These are phyloP conservation scores for Sugiyamaella americana DNA, from an alignment of 805 yeast species.

Conservation along the genomic window DNA sequence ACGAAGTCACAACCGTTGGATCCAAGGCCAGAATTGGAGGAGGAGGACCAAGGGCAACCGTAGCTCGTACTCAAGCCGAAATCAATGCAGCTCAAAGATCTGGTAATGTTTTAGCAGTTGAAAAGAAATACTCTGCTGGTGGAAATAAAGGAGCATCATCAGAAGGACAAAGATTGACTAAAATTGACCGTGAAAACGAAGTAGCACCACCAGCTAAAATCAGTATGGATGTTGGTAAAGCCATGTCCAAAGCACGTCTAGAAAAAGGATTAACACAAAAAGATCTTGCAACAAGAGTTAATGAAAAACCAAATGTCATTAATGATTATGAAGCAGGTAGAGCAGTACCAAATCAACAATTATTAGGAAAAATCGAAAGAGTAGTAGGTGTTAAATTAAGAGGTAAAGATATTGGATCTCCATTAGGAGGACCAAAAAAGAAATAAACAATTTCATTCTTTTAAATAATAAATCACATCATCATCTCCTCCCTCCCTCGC, in stretches of 20 bases:
- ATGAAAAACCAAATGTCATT: conserved; percentile 91
- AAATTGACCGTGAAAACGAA: conserved; percentile 87
- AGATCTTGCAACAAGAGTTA: conserved; percentile 91
- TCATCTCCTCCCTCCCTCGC: too few relatives aligned
- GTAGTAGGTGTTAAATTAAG: conserved; percentile 90
- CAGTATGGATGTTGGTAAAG: conserved; percentile 78
- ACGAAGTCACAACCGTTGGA: conserved; percentile 82
- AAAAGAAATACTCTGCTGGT: conserved; percentile 77
- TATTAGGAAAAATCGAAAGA: conserved; percentile 87
- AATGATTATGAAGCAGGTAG: conserved; percentile 97
- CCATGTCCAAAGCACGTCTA: conserved; percentile 77
- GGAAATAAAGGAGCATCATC: conserved; percentile 57
- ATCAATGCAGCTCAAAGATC: conserved; percentile 91
- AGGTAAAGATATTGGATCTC: conserved; percentile 93
- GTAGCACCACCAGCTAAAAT: conserved; percentile 89
- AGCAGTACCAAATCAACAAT: conserved; percentile 94
- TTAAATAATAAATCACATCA: too few relatives aligned
- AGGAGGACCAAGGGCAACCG: conserved; percentile 79
- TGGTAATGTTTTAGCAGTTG: conserved; percentile 84
- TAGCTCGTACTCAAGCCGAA: conserved; percentile 70
- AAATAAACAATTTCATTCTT: conserved; percentile 21
- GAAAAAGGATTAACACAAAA: conserved; percentile 89
- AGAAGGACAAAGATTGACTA: conserved; percentile 93
- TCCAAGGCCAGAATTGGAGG: conserved; percentile 82
- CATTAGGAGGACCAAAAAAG: conserved; percentile 50